A percentile compares a stretch with the other conserved stretches of the same genome.
Evolutionary conservation across 1,139 yeast genomes (phyloP).

Genomic region (Zygoascus sp.): DNA sequence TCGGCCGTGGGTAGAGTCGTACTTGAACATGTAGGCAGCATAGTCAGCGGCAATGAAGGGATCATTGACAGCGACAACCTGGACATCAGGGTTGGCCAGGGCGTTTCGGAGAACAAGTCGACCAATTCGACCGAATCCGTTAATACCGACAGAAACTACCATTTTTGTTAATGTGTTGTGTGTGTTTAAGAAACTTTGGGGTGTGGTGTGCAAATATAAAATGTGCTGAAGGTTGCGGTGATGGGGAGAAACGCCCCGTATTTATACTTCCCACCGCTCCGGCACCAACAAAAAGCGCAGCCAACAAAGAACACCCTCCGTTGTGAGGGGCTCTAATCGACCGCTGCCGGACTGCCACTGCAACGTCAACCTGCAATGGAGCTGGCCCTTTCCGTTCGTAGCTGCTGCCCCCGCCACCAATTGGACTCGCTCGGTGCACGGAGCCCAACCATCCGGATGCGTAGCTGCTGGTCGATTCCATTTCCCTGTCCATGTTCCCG

Average conservation of each 20-base stretch:
- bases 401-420: too few species aligned
- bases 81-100: constrained; percentile 59
- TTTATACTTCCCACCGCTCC: constrained; percentile 2
- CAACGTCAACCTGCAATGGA: too few species aligned
- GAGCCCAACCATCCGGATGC: too few species aligned
- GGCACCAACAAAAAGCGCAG: constrained; percentile 6
- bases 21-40: constrained; percentile 86
- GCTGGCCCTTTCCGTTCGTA: too few species aligned
- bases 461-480: not conserved
- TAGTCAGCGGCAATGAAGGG: constrained; percentile 80
- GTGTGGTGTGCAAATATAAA: constrained; percentile 1
- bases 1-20: constrained; percentile 81
- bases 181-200: too few species aligned
- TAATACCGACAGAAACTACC: constrained; percentile 61
- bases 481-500: not conserved
- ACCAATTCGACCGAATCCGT: constrained; percentile 89
- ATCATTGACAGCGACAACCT: constrained; percentile 77
- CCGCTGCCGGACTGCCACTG: too few species aligned
- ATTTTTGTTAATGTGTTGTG: constrained; percentile 20
- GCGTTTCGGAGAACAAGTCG: constrained; percentile 80
- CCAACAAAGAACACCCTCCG: constrained; percentile 1
- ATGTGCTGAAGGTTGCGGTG: not conserved
- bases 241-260: not conserved
- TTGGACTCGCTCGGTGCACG: too few species aligned
- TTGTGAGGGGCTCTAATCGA: not conserved